Percentiles rank a stretch among this genome's conserved stretches.
phyloP scores from a whole-genome alignment of 768 basidiomycete genomes.

The Phylloporus rhodoxanthus region DNA sequence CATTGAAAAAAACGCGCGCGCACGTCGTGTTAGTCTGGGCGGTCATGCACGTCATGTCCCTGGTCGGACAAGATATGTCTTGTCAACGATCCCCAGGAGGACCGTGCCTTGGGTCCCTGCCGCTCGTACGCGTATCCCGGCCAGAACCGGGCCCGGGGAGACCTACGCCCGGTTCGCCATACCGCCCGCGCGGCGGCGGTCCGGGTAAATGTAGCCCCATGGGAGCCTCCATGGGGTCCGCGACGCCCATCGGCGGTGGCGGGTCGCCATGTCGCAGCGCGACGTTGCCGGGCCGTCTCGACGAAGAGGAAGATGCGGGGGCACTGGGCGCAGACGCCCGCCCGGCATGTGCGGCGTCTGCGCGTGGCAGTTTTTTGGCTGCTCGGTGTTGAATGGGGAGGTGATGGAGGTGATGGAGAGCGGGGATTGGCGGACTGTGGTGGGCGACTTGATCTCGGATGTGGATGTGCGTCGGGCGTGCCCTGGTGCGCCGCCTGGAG shows the following conservation, averaged over 20 bases:
- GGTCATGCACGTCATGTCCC: conserved; percentile 1
- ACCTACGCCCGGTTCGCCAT: conserved; percentile 30
- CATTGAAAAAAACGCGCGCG: conserved; percentile 5
- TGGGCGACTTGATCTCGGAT: conserved; percentile 29
- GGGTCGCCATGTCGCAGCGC: conserved; percentile 32
- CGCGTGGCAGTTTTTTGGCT: conserved; percentile 76
- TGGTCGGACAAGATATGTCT: not conserved
- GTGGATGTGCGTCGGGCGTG: conserved; percentile 26
- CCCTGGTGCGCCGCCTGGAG: conserved; percentile 10
- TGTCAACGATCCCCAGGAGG: conserved; percentile 25
- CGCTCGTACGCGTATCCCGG: conserved; percentile 35
- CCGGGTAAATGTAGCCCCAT: conserved; percentile 31
- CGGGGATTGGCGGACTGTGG: conserved; percentile 33
- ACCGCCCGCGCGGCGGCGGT: conserved; percentile 30
- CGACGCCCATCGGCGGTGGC: conserved; percentile 12
- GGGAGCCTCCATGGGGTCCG: conserved; percentile 28
- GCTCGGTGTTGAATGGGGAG: conserved; percentile 35
- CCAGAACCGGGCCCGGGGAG: conserved; percentile 21
- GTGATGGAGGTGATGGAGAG: conserved; percentile 40
- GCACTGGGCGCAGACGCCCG: conserved; percentile 67
- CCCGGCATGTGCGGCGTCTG: conserved; percentile 68
- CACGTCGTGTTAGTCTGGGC: conserved; percentile 2
- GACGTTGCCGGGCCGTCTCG: conserved; percentile 32
- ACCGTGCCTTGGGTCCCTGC: conserved; percentile 27
- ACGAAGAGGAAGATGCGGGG: conserved; percentile 7